Evolutionary conservation across 257 asterid species (phyloP), one percentile per base, ranked within the genome.

Genomic region (Forsythia viridissima): DNA sequence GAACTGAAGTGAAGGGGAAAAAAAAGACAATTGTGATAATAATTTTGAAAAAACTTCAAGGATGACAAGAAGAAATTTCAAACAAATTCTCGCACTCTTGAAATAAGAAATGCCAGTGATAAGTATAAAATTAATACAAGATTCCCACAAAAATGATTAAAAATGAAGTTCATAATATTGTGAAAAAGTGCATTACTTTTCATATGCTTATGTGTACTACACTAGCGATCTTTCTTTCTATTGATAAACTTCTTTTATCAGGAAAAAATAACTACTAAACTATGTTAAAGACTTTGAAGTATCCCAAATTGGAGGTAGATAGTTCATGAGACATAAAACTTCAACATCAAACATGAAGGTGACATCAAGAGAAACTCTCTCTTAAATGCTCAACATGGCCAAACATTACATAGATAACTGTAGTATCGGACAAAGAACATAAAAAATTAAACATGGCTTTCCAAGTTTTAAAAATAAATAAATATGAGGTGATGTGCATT

Each of bases 341-440:
- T 30, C 65, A 20, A 15, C 6, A 72, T 72, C 39, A 24, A 59
- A 30, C n/a, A 9, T 1, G 41, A 55, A 38, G 70, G 67, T 74
- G 51, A 74, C 36, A 52, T 74, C 77, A 74, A 6, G 40, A 20
- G 71, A 57, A 43, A 74, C 12, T 74, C 48, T 6, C 52, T 24
- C 6, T n/a, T 55, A 21, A 37, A 74, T 55, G 44, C 37, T 74
- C 36, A 57, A 37, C 77, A 88, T 80, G 90, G 41, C 72, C 76
- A 94, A 82, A 83, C 87, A 89, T 72, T 68, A 63, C 93, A 85
- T 40, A 88, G 82, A 73, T 77, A 59, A 59, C 6, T 9, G 12
- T 20, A 59, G 34, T 20, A 59, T 59, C n/a, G 67, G 15, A 59
- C 1, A 21, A 20, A 59, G 67, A 57, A n/a, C 24, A 57, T 8